phyloP scores from a whole-genome alignment of 768 basidiomycete genomes.

The Rhizopogon roseolus region DNA sequence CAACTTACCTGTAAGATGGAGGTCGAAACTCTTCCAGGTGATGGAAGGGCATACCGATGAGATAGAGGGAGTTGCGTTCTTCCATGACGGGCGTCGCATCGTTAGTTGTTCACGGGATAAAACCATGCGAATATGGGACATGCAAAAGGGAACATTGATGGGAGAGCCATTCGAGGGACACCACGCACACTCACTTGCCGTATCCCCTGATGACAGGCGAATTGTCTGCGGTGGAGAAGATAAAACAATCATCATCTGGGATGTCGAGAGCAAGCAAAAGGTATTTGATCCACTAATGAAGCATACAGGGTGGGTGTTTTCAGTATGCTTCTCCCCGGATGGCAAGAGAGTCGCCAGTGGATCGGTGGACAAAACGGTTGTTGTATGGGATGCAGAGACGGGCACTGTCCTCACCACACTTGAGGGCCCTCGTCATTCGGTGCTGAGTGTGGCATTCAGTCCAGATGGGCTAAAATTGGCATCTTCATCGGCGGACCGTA shows the following conservation, averaged over 20 bases:
- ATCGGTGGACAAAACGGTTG: neutral
- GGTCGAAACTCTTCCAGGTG: constrained; percentile 29
- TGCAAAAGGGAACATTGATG: neutral
- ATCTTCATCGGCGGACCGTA: constrained; percentile 86
- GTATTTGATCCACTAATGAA: constrained; percentile 1
- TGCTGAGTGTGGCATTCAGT: constrained; percentile 65
- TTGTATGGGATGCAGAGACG: neutral
- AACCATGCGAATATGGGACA: neutral
- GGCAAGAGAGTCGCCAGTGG: neutral
- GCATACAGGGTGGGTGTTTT: neutral
- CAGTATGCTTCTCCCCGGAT: constrained; percentile 1
- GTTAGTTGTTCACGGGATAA: neutral
- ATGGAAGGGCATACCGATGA: constrained; percentile 85
- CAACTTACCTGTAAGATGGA: too few species aligned
- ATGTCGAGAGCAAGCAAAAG: neutral
- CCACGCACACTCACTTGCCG: neutral
- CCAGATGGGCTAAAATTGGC: constrained; percentile 69
- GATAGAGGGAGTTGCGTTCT: constrained; percentile 54
- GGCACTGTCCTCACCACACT: neutral
- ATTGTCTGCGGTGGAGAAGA: neutral
- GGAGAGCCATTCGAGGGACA: neutral
- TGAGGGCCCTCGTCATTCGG: neutral
- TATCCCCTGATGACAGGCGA: too few species aligned
- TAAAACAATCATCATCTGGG: constrained; percentile 65
- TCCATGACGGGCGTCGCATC: neutral